Conservation (phyloP, 2,329 filamentous ascomycete genomes). For the Aspergillus fischeri region DNA sequence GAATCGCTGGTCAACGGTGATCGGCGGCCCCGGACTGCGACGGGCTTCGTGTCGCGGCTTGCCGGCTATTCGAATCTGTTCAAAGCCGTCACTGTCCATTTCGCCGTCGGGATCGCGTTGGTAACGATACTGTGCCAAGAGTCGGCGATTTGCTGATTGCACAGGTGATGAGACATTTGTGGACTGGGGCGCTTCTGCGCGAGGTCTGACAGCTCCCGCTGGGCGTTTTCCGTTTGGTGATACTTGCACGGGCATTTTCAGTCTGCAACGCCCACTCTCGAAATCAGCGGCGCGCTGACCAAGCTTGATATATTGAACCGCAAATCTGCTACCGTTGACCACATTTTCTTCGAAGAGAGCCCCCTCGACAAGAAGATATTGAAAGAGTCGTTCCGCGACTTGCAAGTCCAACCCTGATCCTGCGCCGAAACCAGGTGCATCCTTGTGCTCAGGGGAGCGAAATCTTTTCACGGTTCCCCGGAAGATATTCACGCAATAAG, state of each 20-base stretch:
- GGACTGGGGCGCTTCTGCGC: conserved; percentile 49
- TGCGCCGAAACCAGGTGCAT: conserved; percentile 59
- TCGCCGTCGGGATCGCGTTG: conserved; percentile 29
- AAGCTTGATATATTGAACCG: conserved; percentile 61
- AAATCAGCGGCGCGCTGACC: conserved; percentile 47
- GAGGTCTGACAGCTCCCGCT: conserved; percentile 25
- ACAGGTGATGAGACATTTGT: conserved; percentile 66
- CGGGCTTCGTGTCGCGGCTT: conserved; percentile 23
- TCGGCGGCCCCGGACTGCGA: conserved; percentile 41
- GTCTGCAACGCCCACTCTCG: conserved; percentile 36
- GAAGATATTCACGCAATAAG: conserved; percentile 80
- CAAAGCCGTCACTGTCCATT: conserved; percentile 43
- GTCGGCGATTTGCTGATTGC: conserved; percentile 42
- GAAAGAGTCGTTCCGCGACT: conserved; percentile 80
- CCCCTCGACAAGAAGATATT: conserved; percentile 67
- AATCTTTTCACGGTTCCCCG: conserved; percentile 64
- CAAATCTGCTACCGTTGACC: conserved; percentile 62
- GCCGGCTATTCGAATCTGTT: conserved; percentile 36
- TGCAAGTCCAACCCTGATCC: conserved; percentile 67
- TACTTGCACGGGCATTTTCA: conserved; percentile 53
- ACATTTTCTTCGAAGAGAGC: conserved; percentile 68
- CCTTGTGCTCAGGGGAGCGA: conserved; percentile 49
- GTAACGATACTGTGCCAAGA: conserved; percentile 25
- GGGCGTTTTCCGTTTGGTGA: conserved; percentile 40
- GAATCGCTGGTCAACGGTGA: conserved; percentile 42